A percentile compares a stretch with the other conserved stretches of the same genome.
Conservation (phyloP, 768 basidiomycete species). For the Trametes meyenii region DNA sequence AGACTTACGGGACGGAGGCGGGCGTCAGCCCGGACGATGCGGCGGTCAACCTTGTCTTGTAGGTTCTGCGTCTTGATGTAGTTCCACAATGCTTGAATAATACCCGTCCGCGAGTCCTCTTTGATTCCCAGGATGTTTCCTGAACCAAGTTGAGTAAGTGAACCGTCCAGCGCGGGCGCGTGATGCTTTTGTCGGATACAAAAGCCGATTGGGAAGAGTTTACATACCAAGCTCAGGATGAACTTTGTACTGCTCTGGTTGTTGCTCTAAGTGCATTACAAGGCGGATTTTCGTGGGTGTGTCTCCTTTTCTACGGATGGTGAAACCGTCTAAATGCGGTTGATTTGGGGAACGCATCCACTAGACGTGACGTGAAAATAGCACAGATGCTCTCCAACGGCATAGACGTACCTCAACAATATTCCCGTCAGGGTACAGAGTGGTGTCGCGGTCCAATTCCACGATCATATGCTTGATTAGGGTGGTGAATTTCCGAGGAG, state of each 20-base stretch:
- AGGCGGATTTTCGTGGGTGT: conserved; percentile 74
- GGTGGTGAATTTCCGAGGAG: conserved; percentile 81
- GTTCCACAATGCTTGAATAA: conserved; percentile 87
- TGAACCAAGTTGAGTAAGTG: conserved; percentile 26
- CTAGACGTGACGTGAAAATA: background rate
- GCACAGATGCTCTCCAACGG: too few relatives aligned
- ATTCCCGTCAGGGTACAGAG: conserved; percentile 81
- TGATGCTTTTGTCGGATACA: background rate
- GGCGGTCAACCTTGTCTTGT: conserved; percentile 81
- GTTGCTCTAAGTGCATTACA: conserved; percentile 85
- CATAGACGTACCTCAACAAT: conserved; percentile 76
- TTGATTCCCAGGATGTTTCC: conserved; percentile 74
- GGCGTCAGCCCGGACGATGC: conserved; percentile 70
- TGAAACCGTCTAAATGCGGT: conserved; percentile 83
- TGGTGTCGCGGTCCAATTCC: conserved; percentile 85
- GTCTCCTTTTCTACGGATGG: conserved; percentile 81
- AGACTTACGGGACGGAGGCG: conserved; percentile 60
- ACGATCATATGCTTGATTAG: conserved; percentile 83
- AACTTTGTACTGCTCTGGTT: conserved; percentile 84
- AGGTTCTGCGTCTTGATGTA: conserved; percentile 85
- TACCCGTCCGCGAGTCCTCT: conserved; percentile 81
- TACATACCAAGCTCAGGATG: conserved; percentile 68
- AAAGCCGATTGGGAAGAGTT: too few relatives aligned
- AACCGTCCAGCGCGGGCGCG: background rate
- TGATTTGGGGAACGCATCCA: background rate